These are phyloP conservation scores for Paraphoma chrysanthemicola DNA, from an alignment of 2,329 filamentous ascomycete species.

Conservation along the genomic window DNA sequence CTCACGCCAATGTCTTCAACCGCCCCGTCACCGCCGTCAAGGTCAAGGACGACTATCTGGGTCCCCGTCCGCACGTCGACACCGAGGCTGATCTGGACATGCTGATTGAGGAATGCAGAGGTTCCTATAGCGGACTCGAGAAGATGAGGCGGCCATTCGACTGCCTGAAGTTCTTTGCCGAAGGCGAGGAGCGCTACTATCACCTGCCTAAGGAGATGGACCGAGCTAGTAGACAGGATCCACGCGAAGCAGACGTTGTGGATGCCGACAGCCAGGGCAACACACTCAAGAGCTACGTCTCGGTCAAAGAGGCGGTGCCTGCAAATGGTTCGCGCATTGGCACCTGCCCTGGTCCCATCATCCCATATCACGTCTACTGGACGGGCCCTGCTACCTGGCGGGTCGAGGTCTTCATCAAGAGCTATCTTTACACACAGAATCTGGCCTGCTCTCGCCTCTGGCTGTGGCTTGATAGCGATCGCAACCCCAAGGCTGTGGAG, in stretches of 20 bases:
- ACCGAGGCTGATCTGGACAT: conserved; percentile 61
- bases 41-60: conserved; percentile 60
- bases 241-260: conserved; percentile 51
- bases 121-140: conserved; percentile 60
- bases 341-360: conserved; percentile 62
- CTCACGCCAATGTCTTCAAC: conserved; percentile 62
- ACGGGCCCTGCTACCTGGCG: conserved; percentile 64
- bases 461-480: conserved; percentile 63
- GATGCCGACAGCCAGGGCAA: conserved; percentile 53
- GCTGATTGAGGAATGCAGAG: conserved; percentile 61
- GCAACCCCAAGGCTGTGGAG: conserved; percentile 57
- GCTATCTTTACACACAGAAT: conserved; percentile 64
- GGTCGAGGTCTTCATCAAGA: conserved; percentile 64
- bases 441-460: conserved; percentile 61
- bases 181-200: conserved; percentile 59
- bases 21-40: conserved; percentile 59
- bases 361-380: conserved; percentile 65
- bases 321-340: conserved; percentile 53
- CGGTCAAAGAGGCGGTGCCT: conserved; percentile 42
- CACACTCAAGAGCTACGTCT: conserved; percentile 46
- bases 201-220: conserved; percentile 51
- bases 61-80: conserved; percentile 59
- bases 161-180: conserved; percentile 59
- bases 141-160: conserved; percentile 63
- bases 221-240: conserved; percentile 52